Percentiles rank a stretch among this genome's conserved stretches.
phyloP scores from a whole-genome alignment of 108 stramenopile genomes.

The Pseudonitzschia pungens region DNA sequence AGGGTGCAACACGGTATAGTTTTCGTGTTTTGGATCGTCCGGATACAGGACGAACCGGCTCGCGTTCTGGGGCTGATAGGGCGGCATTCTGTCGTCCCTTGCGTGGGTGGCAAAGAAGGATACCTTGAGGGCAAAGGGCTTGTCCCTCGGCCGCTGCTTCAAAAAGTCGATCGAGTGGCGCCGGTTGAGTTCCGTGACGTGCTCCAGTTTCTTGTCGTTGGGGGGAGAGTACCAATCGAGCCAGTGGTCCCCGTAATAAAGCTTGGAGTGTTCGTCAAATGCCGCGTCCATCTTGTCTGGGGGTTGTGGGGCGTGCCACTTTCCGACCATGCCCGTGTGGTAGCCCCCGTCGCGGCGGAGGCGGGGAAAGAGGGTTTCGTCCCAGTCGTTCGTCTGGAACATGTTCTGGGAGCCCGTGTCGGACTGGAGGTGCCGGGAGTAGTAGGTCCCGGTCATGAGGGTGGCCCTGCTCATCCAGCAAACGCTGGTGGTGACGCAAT shows the following conservation, averaged over 20 bases:
- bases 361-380: conserved; percentile 61
- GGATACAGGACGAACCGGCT: conserved; percentile 49
- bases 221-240: not conserved
- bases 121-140: conserved; percentile 73
- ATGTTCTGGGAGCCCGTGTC: conserved; percentile 13
- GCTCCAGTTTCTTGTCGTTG: conserved; percentile 12
- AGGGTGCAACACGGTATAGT: conserved; percentile 54
- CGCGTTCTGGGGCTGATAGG: conserved; percentile 53
- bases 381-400: conserved; percentile 41
- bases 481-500: conserved; percentile 81
- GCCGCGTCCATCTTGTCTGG: conserved; percentile 20
- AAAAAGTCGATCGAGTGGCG: conserved; percentile 68
- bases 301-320: conserved; percentile 49
- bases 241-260: conserved; percentile 54
- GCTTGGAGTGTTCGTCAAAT: conserved; percentile 24
- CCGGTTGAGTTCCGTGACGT: conserved; percentile 68
- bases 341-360: conserved; percentile 62
- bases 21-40: conserved; percentile 59
- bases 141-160: conserved; percentile 33
- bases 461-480: conserved; percentile 82
- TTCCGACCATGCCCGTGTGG: conserved; percentile 73
- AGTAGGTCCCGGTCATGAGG: conserved; percentile 66
- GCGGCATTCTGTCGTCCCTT: conserved; percentile 14
- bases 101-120: conserved; percentile 77
- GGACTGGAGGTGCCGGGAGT: conserved; percentile 47